Percentiles rank a stretch among this genome's conserved stretches.
Evolutionary conservation across 805 yeast genomes (phyloP).

Genomic region (Zygoascus tannicola): DNA sequence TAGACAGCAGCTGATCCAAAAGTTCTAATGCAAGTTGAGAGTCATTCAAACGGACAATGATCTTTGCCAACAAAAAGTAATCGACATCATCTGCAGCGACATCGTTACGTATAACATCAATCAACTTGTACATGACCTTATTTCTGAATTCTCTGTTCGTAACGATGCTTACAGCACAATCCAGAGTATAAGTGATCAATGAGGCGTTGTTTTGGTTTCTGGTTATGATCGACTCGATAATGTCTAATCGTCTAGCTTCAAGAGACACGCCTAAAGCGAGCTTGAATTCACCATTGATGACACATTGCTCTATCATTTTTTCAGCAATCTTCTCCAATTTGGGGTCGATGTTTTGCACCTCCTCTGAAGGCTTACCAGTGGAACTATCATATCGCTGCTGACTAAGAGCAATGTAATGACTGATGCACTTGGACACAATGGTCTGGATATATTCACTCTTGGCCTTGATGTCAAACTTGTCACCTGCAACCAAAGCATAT

Average conservation of each 20-base stretch:
- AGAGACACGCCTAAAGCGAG: conserved; percentile 85
- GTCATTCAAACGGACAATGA: conserved; percentile 83
- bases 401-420: conserved; percentile 61
- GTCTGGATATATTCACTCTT: conserved; percentile 86
- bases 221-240: conserved; percentile 24
- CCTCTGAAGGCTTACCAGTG: not conserved
- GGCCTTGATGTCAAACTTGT: conserved; percentile 64
- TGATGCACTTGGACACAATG: conserved; percentile 86
- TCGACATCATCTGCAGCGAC: conserved; percentile 57
- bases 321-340: conserved; percentile 67
- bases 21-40: conserved; percentile 56
- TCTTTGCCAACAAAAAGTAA: conserved; percentile 73
- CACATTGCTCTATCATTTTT: conserved; percentile 76
- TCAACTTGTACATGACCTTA: conserved; percentile 52
- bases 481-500: conserved; percentile 78
- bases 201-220: conserved; percentile 12
- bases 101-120: conserved; percentile 36
- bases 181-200: conserved; percentile 64
- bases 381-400: conserved; percentile 37
- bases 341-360: conserved; percentile 37
- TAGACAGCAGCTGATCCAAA: conserved; percentile 49
- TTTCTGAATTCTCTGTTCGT: conserved; percentile 58
- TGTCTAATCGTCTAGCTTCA: conserved; percentile 78
- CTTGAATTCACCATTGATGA: conserved; percentile 57
- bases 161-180: conserved; percentile 55